These are phyloP conservation scores for Cyberlindnera petersonii DNA, from an alignment of 805 yeast genomes.

Conservation along the genomic window DNA sequence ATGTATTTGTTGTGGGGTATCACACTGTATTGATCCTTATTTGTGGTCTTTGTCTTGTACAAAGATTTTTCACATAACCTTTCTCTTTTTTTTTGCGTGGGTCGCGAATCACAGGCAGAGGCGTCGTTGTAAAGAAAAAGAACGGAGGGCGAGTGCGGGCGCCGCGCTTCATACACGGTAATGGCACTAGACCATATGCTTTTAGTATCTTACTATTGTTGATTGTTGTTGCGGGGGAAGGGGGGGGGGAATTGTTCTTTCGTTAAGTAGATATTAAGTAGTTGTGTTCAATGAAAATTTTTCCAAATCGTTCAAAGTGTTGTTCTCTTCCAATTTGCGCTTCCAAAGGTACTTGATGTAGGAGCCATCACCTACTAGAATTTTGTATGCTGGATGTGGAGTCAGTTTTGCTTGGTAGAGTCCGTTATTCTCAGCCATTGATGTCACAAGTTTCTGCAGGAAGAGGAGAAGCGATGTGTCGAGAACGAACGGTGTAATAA, in stretches of 20 bases:
- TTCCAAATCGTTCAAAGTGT: neutral
- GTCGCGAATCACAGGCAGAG: slow-evolving; percentile 1
- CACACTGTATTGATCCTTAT: neutral
- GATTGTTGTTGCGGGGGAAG: too few species aligned
- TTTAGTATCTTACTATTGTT: too few species aligned
- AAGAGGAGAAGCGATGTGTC: neutral
- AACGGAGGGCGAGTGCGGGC: too few species aligned
- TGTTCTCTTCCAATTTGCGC: slow-evolving; percentile 2
- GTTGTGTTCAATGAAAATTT: neutral
- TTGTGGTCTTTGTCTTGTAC: neutral
- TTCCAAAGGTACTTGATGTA: slow-evolving; percentile 5
- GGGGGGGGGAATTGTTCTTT: neutral
- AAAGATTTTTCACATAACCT: slow-evolving; percentile 19
- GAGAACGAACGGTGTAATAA: neutral
- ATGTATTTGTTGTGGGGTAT: slow-evolving; percentile 4
- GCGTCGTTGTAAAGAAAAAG: too few species aligned
- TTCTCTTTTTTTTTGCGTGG: slow-evolving; percentile 17
- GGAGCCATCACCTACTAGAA: slow-evolving; percentile 8
- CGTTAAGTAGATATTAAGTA: neutral
- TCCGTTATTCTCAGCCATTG: slow-evolving; percentile 2
- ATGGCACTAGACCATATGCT: too few species aligned
- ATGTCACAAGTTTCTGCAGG: slow-evolving; percentile 1
- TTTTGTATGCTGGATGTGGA: neutral
- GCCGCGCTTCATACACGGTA: too few species aligned
- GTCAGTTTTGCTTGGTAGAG: neutral